Evolutionary conservation across 2,329 filamentous ascomycete species (phyloP).

Genomic region (Ophiostoma quercus): DNA sequence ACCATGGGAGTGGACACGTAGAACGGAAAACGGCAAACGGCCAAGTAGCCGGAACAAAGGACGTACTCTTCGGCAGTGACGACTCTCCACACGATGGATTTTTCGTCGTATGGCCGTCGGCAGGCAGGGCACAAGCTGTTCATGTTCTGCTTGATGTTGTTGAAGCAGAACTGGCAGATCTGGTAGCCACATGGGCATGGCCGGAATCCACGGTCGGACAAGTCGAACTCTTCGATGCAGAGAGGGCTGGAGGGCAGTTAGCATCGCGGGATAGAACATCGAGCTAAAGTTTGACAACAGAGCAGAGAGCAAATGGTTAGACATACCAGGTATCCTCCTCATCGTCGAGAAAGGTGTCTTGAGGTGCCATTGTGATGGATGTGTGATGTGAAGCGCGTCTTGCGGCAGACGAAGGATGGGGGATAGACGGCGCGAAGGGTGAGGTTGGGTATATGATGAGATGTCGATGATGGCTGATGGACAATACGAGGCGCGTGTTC

Average conservation of each 20-base stretch:
- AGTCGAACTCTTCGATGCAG: slow-evolving; percentile 97
- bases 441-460: not conserved
- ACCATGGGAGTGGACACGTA: not conserved
- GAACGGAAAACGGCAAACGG: not conserved
- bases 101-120: slow-evolving; percentile 89
- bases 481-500: not conserved
- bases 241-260: slow-evolving; percentile 62
- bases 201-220: slow-evolving; percentile 93
- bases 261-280: not conserved
- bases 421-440: not conserved
- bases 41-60: too few species aligned
- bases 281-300: not conserved
- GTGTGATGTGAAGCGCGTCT: slow-evolving; percentile 18
- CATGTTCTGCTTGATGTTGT: slow-evolving; percentile 98
- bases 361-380: slow-evolving; percentile 53
- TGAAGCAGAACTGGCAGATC: slow-evolving; percentile 99
- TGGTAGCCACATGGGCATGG: slow-evolving; percentile 98
- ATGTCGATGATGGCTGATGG: not conserved
- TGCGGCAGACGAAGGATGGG: not conserved
- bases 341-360: slow-evolving; percentile 67
- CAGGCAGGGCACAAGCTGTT: slow-evolving; percentile 98
- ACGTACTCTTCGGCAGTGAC: slow-evolving; percentile 91
- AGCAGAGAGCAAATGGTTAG: not conserved
- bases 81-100: slow-evolving; percentile 94
- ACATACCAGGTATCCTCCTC: slow-evolving; percentile 64